phyloP scores from a whole-genome alignment of 2,329 filamentous ascomycete species.

The Penicillium vulpinum region DNA sequence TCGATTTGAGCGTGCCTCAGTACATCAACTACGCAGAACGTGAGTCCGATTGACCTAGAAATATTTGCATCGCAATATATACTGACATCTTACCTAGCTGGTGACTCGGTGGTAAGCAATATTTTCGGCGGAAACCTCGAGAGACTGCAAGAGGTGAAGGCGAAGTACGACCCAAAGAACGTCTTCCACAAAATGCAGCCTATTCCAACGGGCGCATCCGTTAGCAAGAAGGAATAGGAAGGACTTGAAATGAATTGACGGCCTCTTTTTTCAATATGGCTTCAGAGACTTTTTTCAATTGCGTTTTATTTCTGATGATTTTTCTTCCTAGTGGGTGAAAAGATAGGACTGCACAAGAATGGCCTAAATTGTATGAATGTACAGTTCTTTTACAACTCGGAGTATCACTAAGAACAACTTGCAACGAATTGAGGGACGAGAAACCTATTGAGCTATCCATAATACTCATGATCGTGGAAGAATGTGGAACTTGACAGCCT shows the following conservation, averaged over 20 bases:
- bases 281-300: neutral
- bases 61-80: neutral
- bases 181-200: slow-evolving; percentile 50
- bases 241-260: neutral
- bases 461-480: slow-evolving; percentile 15
- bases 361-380: neutral
- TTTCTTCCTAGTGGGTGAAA: neutral
- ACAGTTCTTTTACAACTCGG: neutral
- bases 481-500: slow-evolving; percentile 24
- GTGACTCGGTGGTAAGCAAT: slow-evolving; percentile 35
- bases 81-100: slow-evolving; percentile 26
- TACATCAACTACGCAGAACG: slow-evolving; percentile 41
- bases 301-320: no score
- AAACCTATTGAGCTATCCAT: neutral
- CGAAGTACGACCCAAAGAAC: slow-evolving; percentile 49
- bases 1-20: slow-evolving; percentile 28
- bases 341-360: neutral
- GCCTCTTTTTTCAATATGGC: no score
- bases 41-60: slow-evolving; percentile 16
- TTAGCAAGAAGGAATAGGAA: neutral
- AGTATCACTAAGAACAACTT: neutral
- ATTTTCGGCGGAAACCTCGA: slow-evolving; percentile 49
- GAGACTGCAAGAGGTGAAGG: slow-evolving; percentile 46
- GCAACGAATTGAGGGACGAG: neutral
- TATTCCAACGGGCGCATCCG: slow-evolving; percentile 17